Conservation (phyloP, 306 rosid species). For the Prosopis cineraria region DNA sequence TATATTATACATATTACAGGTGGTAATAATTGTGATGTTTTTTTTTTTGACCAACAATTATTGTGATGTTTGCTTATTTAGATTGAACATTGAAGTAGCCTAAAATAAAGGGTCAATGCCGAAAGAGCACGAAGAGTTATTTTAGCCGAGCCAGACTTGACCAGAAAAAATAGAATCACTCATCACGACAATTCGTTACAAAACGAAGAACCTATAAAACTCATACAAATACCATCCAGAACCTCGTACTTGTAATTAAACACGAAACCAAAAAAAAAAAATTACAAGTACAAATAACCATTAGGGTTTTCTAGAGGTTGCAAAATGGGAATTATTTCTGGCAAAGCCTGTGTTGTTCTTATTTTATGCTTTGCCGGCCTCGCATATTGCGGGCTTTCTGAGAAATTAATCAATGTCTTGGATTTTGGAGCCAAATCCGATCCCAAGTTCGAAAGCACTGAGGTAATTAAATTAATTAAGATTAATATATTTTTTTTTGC, state of each 20-base stretch:
- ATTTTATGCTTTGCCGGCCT: not conserved
- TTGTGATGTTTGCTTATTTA: not conserved
- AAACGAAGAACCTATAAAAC: not conserved
- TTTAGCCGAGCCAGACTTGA: not conserved
- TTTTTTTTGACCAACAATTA: too few species aligned
- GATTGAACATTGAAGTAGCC: not conserved
- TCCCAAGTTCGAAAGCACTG: conserved; percentile 42
- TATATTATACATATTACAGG: not conserved
- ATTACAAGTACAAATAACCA: not conserved
- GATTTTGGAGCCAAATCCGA: conserved; percentile 47
- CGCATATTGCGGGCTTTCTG: not conserved
- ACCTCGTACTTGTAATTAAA: conserved; percentile 4
- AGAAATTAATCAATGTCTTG: conserved; percentile 43
- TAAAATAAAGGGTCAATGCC: not conserved
- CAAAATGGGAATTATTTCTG: conserved; percentile 42
- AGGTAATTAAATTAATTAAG: not conserved
- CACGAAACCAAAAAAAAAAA: not conserved
- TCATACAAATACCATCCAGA: conserved; percentile 22
- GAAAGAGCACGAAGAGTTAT: not conserved
- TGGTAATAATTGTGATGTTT: too few species aligned
- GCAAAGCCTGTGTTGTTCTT: not conserved
- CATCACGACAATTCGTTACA: not conserved
- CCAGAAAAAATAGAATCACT: not conserved
- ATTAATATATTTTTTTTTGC: not conserved
- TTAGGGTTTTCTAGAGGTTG: not conserved